Evolutionary conservation across 2,329 filamentous ascomycete genomes (phyloP).

Genomic region (Trichophyton schoenleinii): DNA sequence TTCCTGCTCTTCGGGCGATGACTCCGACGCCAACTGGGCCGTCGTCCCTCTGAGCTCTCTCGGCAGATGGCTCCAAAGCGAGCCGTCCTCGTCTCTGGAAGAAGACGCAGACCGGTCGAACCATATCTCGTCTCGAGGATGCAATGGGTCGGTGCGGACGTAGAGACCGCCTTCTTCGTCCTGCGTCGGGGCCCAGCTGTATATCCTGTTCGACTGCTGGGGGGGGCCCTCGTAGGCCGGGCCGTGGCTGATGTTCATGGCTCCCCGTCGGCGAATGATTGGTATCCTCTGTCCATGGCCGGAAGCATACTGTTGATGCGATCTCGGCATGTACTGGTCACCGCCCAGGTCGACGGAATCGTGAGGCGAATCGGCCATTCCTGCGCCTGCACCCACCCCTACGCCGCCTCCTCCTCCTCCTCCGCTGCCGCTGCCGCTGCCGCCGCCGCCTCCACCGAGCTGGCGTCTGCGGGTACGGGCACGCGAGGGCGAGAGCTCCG

Average conservation of each 20-base stretch:
- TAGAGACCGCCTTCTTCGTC: conserved; percentile 13
- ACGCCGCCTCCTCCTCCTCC: background rate
- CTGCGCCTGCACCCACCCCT: background rate
- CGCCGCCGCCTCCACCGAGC: background rate
- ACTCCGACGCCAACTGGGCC: background rate
- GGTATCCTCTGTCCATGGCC: conserved; percentile 12
- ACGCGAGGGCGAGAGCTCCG: conserved; percentile 1
- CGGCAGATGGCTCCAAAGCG: background rate
- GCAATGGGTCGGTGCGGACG: background rate
- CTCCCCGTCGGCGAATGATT: conserved; percentile 26
- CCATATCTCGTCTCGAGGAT: background rate
- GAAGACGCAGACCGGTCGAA: background rate
- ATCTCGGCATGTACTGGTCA: background rate
- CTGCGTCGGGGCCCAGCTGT: conserved; percentile 47
- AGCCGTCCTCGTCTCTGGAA: background rate
- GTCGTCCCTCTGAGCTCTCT: background rate
- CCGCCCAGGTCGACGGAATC: background rate
- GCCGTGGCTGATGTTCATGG: conserved; percentile 32
- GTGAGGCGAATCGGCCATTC: background rate
- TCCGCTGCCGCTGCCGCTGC: background rate
- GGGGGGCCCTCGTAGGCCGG: conserved; percentile 44
- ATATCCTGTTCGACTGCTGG: conserved; percentile 42
- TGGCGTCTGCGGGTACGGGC: conserved; percentile 3
- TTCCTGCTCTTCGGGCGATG: conserved; percentile 18
- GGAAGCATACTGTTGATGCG: background rate